phyloP scores from a whole-genome alignment of 257 asterid species.

The Echites panduratus region DNA sequence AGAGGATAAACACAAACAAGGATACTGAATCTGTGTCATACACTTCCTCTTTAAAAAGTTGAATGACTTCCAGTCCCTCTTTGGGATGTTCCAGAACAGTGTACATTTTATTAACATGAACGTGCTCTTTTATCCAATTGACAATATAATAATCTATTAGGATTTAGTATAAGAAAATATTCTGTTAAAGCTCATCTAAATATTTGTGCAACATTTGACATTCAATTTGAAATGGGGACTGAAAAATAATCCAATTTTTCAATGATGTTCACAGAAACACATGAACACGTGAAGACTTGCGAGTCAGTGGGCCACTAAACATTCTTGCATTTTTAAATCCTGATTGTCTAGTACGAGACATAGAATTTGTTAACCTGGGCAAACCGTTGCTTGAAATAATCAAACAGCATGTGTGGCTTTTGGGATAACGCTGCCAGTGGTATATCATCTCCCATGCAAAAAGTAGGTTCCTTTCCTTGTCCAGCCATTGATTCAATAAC shows the following conservation, averaged over 20 bases:
- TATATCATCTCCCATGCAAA: slow-evolving; percentile 99
- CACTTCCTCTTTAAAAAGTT: neutral
- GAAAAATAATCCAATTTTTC: neutral
- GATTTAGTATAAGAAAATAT: neutral
- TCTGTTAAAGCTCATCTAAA: neutral
- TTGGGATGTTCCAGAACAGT: neutral
- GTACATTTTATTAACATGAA: neutral
- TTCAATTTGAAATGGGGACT: neutral
- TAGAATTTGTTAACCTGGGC: slow-evolving; percentile 68
- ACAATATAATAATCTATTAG: neutral
- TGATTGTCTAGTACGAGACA: slow-evolving; percentile 4
- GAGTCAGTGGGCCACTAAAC: neutral
- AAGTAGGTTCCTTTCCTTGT: slow-evolving; percentile 99
- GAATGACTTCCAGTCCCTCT: neutral
- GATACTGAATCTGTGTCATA: neutral
- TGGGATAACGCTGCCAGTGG: slow-evolving; percentile 89
- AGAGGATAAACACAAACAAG: neutral
- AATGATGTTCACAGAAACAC: neutral
- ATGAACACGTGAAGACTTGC: neutral
- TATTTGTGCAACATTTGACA: neutral
- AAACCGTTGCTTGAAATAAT: slow-evolving; percentile 95
- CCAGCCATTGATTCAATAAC: slow-evolving; percentile 98
- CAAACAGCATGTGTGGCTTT: slow-evolving; percentile 86
- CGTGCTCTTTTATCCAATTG: neutral
- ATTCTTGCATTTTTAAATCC: slow-evolving; percentile 4